phyloP scores from a whole-genome alignment of 305 asterid species.

The Caryopteris hybrid region DNA sequence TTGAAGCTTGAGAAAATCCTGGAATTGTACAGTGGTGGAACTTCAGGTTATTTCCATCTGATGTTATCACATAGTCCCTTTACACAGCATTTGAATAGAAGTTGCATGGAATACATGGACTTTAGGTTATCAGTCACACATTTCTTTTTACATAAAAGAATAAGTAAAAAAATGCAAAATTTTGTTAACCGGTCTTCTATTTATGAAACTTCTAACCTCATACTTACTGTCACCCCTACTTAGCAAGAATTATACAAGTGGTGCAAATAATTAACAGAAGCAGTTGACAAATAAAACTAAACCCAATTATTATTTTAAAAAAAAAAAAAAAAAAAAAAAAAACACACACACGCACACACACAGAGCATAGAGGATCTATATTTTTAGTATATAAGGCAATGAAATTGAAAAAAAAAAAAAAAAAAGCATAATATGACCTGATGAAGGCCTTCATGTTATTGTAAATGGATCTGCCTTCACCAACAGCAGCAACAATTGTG shows the following conservation, averaged over 20 bases:
- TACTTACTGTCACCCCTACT: not conserved
- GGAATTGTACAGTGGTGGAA: not conserved
- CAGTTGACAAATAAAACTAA: not conserved
- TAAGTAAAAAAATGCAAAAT: not conserved
- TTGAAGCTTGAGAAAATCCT: not conserved
- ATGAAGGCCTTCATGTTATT: conserved; percentile 99
- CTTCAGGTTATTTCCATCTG: no score
- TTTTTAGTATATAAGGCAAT: not conserved
- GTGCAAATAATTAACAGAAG: not conserved
- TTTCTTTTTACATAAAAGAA: no score
- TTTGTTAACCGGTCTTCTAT: not conserved
- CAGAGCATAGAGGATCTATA: not conserved
- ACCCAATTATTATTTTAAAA: not conserved
- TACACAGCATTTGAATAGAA: not conserved
- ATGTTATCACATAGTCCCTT: not conserved
- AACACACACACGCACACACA: no score
- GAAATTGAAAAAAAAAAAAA: not conserved
- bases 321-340: not conserved
- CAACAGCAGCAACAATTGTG: conserved; percentile 96
- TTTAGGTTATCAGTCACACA: no score
- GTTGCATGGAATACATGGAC: no score
- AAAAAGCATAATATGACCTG: conserved; percentile 45
- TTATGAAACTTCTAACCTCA: not conserved
- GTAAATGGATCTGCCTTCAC: conserved; percentile 99
- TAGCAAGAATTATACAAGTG: not conserved